A percentile compares a stretch with the other conserved stretches of the same genome.
These are phyloP conservation scores for Talaromyces proteolyticus DNA, from an alignment of 495 filamentous ascomycete species.

Conservation along the genomic window DNA sequence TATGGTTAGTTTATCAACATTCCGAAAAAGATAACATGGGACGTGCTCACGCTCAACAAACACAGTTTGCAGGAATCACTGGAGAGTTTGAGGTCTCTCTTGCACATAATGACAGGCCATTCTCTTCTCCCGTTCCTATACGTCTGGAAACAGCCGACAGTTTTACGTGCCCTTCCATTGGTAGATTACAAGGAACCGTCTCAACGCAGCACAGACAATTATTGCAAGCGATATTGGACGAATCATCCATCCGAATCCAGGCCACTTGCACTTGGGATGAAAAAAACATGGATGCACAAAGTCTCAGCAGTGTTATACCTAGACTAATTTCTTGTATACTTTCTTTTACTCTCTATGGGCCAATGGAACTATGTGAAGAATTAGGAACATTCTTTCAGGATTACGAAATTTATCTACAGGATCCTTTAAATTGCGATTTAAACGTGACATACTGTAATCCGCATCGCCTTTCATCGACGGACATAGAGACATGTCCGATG, in stretches of 20 bases:
- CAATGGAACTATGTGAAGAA: neutral
- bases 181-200: neutral
- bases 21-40: neutral
- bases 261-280: neutral
- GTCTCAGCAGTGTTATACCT: neutral
- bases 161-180: neutral
- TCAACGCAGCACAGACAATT: neutral
- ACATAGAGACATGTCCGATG: neutral
- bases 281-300: neutral
- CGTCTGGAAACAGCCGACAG: neutral
- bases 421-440: constrained; percentile 22
- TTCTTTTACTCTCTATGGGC: neutral
- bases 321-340: neutral
- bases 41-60: neutral
- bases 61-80: neutral
- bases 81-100: neutral
- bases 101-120: neutral
- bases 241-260: neutral
- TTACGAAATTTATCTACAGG: constrained; percentile 23
- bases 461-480: constrained; percentile 25
- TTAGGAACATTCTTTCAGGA: constrained; percentile 7
- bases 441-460: constrained; percentile 38
- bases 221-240: neutral
- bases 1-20: neutral
- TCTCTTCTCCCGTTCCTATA: neutral